Base-by-base conservation (phyloP, 805 yeast genomes). In the Candida germanica region DNA sequence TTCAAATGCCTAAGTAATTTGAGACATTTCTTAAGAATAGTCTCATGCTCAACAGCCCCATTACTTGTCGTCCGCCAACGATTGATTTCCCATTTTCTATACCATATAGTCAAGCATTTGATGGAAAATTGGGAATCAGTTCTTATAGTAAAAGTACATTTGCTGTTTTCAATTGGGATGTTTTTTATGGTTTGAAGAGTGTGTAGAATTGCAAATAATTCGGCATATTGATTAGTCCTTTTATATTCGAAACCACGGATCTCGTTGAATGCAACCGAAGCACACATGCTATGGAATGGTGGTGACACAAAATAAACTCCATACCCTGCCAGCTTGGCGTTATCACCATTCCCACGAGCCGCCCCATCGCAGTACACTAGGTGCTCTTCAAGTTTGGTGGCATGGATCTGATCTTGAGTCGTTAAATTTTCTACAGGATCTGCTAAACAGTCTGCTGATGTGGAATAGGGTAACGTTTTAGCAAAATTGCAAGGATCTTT, bases 141-240 rank as follows among this genome's bases (percentile, higher is more conserved):
- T 24, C 62, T 56, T 11, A 88, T 77, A 3, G 51, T 58, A 15
- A 29, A 33, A 8, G 24, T 15, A 18, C 15, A 5, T 10, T 5
- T 6, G 7, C n/a, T 10, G 15, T 17, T 6, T 18, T 29, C 16
- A 17, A 15, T 6, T 16, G 30, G 8, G 6, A 9, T 8, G 18
- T 10, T 6, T 22, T 15, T 28, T 10, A 35, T 29, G 13, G 17
- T n/a, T 3, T 9, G 18, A 12, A 35, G 28, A 15, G 38, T 18
- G 6, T 65, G 66, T 4, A 60, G 51, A 13, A 84, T 69, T 0
- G 95, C 96, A 10, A 63, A 55, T 8, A 88, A 69, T 57, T 89
- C 97, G 1, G 95, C 93, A 26, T 86, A 61, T 46, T 85, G 88
- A 48, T 87, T 88, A 1, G 95, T 86, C 22, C 80, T 87, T 23